These are phyloP conservation scores for Clonostachys rhizophaga DNA, from an alignment of 2,329 filamentous ascomycete genomes.

Conservation along the genomic window DNA sequence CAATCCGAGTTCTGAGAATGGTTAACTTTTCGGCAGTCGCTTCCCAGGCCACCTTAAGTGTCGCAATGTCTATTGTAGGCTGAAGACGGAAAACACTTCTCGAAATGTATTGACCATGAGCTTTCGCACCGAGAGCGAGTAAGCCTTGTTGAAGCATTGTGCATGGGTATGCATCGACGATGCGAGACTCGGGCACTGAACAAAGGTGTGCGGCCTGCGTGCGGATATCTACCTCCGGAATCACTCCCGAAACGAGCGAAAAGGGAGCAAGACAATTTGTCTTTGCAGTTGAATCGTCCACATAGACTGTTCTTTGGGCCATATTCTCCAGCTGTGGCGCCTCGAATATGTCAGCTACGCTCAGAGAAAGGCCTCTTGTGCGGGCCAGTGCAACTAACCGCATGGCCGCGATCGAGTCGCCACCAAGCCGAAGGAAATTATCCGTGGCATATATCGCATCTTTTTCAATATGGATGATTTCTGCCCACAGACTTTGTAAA, in stretches of 20 bases:
- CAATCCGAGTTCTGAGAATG: neutral
- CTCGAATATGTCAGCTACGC: too few relatives aligned
- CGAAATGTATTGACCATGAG: neutral
- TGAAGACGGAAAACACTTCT: slow-evolving; percentile 4
- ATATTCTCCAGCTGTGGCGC: too few relatives aligned
- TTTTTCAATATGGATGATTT: slow-evolving; percentile 2
- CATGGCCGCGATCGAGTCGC: slow-evolving; percentile 17
- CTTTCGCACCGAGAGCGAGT: slow-evolving; percentile 24
- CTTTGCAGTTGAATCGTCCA: too few relatives aligned
- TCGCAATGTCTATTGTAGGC: neutral
- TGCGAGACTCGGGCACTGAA: neutral
- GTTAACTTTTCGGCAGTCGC: neutral
- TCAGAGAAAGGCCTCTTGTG: too few relatives aligned
- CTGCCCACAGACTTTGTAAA: slow-evolving; percentile 2
- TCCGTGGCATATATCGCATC: slow-evolving; percentile 25
- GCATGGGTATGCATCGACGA: neutral
- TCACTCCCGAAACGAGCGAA: too few relatives aligned
- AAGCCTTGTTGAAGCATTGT: neutral
- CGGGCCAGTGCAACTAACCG: neutral
- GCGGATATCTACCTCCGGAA: too few relatives aligned
- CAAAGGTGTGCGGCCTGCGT: too few relatives aligned
- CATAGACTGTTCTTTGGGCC: neutral
- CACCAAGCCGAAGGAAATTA: slow-evolving; percentile 39
- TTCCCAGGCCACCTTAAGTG: slow-evolving; percentile 21
- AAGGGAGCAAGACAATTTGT: too few relatives aligned